A percentile compares a stretch with the other conserved stretches of the same genome.
Conservation (phyloP, 2,329 filamentous ascomycete genomes). For the Arthrocladium fulminans region DNA sequence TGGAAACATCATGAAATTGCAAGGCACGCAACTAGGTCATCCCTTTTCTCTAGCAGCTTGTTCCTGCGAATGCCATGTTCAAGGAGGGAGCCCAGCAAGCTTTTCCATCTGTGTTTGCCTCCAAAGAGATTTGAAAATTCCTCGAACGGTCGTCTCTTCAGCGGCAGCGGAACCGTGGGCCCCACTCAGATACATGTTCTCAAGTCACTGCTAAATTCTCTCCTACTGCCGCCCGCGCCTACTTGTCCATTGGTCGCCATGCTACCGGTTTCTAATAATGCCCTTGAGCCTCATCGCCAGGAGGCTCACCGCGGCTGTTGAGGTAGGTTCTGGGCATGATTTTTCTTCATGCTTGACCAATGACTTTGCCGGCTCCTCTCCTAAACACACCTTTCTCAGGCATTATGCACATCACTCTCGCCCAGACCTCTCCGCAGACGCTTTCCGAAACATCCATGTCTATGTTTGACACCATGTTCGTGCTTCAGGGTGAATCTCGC, state of each 20-base stretch:
- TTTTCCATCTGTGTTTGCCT: no score
- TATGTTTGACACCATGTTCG: constrained; percentile 6
- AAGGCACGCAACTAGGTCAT: no score
- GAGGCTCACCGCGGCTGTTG: background rate
- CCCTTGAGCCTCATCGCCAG: background rate
- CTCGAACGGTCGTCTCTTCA: background rate
- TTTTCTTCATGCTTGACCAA: constrained; percentile 2
- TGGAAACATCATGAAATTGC: no score
- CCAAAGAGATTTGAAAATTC: background rate
- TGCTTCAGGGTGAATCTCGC: constrained; percentile 5
- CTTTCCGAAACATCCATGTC: background rate
- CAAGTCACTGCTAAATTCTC: background rate
- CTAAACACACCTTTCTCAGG: constrained; percentile 5
- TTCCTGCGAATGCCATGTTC: no score
- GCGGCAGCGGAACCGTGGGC: background rate
- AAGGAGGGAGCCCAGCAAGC: no score
- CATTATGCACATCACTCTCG: background rate
- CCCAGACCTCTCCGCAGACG: background rate
- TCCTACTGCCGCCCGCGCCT: background rate
- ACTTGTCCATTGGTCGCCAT: background rate
- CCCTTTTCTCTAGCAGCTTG: no score
- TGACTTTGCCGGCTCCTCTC: background rate
- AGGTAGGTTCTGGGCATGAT: constrained; percentile 4
- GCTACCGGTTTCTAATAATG: background rate
- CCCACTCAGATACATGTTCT: background rate